These are phyloP conservation scores for Starmerella floris DNA, from an alignment of 805 yeast species.

Conservation along the genomic window DNA sequence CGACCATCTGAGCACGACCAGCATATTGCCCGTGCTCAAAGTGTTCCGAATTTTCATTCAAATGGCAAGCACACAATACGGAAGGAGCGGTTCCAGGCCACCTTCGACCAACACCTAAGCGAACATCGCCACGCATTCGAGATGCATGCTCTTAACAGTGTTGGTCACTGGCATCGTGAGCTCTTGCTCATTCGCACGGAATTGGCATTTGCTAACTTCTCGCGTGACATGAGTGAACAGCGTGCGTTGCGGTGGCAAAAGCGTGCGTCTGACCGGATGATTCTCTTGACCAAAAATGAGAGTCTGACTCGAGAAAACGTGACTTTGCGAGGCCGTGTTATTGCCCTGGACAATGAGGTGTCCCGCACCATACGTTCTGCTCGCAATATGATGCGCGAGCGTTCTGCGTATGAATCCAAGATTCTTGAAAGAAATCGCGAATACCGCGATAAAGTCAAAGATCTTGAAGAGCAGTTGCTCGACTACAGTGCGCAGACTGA, in stretches of 20 bases:
- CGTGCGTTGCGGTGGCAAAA: slow-evolving; percentile 28
- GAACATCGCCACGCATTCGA: slow-evolving; percentile 4
- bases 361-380: slow-evolving; percentile 25
- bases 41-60: too few species aligned
- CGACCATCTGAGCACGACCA: background rate
- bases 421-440: slow-evolving; percentile 27
- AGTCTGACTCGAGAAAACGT: slow-evolving; percentile 24
- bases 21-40: background rate
- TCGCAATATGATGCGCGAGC: slow-evolving; percentile 26
- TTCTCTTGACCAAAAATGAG: slow-evolving; percentile 25
- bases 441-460: slow-evolving; percentile 21
- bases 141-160: slow-evolving; percentile 6
- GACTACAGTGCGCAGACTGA: slow-evolving; percentile 21
- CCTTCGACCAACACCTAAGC: background rate
- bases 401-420: slow-evolving; percentile 29
- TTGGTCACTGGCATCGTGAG: slow-evolving; percentile 34
- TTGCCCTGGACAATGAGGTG: slow-evolving; percentile 23
- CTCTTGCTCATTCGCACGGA: slow-evolving; percentile 45
- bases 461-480: slow-evolving; percentile 19
- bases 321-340: slow-evolving; percentile 22
- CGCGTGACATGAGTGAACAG: slow-evolving; percentile 36
- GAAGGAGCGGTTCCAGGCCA: background rate
- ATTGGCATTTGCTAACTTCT: slow-evolving; percentile 43
- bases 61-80: too few species aligned
- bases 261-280: slow-evolving; percentile 22